phyloP scores from a whole-genome alignment of 73 alveolate genomes.

The Paramecium octaurelia region DNA sequence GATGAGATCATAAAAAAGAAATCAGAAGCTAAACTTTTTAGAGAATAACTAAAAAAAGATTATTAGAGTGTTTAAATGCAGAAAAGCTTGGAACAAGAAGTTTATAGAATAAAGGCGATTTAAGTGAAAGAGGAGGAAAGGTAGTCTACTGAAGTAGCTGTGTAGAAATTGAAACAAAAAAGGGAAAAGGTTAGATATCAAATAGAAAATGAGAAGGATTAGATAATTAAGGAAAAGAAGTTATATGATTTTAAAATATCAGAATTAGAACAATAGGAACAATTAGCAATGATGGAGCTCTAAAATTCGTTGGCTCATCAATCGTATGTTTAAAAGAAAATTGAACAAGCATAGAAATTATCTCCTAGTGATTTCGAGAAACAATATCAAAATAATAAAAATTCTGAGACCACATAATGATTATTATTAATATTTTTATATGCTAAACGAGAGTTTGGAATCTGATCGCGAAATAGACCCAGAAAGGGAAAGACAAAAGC shows the following conservation, averaged over 20 bases:
- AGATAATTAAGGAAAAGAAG: background rate
- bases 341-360: constrained; percentile 24
- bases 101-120: background rate
- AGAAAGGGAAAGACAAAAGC: constrained; percentile 11
- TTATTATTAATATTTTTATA: background rate
- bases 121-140: constrained; percentile 12
- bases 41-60: constrained; percentile 15
- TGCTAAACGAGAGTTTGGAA: constrained; percentile 50
- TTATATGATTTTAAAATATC: background rate
- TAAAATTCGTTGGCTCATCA: background rate
- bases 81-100: background rate
- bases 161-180: background rate
- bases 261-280: background rate
- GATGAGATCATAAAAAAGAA: background rate
- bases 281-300: background rate
- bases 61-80: background rate
- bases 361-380: constrained; percentile 16
- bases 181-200: background rate
- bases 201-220: background rate
- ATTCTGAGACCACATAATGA: background rate
- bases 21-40: constrained; percentile 26
- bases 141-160: background rate
- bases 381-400: background rate
- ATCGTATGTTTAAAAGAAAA: background rate
- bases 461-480: constrained; percentile 18